Evolutionary conservation across 495 filamentous ascomycete species (phyloP), one percentile per base, ranked within the genome.

Genomic region (Penicillium diatomitis): DNA sequence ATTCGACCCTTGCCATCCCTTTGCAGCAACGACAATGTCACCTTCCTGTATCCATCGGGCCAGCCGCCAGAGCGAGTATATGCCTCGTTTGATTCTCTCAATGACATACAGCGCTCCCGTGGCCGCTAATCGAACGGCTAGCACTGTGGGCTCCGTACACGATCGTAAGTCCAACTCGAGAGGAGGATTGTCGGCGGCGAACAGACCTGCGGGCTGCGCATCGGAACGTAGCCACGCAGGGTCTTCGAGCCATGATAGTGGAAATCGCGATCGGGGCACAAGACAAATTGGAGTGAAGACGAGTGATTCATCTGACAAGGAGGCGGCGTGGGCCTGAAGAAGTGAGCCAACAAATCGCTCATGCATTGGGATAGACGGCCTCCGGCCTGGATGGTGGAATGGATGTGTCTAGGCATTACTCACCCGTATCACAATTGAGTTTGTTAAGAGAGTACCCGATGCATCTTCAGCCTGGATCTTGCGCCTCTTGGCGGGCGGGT

Each of bases 1-100:
- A 12, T 67, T 61, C 31, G 67, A 43, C 41, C 48, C 47, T 48
- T 48, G 63, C 60, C 52, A 82, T 56, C 53, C 68, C 59, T 66
- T 68, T 33, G 57, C 54, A 31, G 60, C 66, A 50, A 65, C 65
- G 9, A 52, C 48, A 9, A 68, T 36, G 51, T 70, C 61, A 12
- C 61, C 65, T 54, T 69, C 69, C 42, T 64, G 60, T 44, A 90
- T 78, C 79, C 81, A 85, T 3, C 69, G 59, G 0, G 75, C 83
- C 43, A 96, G 69, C 53, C 80, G 84, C 55, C 81, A 89, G 6
- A 92, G 55, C 9, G 80, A 79, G 63, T 87, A 94, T 8, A 88
- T 70, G 0, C 80, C 78, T 40, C 64, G 57, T 42, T 74, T 74
- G 30, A 86, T 83, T n/a, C 78, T 68, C 65, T 96, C 90, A 32